Percentiles rank a stretch among this genome's conserved stretches.
phyloP scores from a whole-genome alignment of 345 rosid genomes.

The Ceriops tagal region DNA sequence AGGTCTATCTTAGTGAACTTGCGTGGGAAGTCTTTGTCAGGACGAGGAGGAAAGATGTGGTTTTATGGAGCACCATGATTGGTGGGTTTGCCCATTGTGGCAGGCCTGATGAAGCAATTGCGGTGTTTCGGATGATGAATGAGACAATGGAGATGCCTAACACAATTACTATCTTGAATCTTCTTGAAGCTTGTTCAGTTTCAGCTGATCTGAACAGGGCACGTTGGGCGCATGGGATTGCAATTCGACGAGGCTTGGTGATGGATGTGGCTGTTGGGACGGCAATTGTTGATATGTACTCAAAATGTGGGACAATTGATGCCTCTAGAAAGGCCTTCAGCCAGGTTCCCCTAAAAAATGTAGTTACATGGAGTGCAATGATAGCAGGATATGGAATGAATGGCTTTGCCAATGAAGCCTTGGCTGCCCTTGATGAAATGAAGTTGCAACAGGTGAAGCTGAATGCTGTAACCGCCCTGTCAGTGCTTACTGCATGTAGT shows the following conservation, averaged over 20 bases:
- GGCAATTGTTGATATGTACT: conserved; percentile 61
- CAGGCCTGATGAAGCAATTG: conserved; percentile 49
- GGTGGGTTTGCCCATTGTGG: conserved; percentile 51
- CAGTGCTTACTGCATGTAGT: conserved; percentile 65
- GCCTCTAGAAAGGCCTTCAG: conserved; percentile 53
- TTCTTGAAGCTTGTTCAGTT: conserved; percentile 63
- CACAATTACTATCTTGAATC: conserved; percentile 41
- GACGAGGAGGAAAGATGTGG: conserved; percentile 41
- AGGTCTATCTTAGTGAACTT: conserved; percentile 38
- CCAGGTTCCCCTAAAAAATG: conserved; percentile 40
- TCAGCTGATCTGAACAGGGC: conserved; percentile 51
- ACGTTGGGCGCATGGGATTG: conserved; percentile 68
- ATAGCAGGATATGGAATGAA: conserved; percentile 65
- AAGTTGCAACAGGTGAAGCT: conserved; percentile 44
- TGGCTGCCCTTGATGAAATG: conserved; percentile 49
- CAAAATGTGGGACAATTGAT: conserved; percentile 54
- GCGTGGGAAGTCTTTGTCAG: conserved; percentile 43
- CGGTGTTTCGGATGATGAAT: conserved; percentile 48
- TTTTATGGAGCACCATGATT: conserved; percentile 71
- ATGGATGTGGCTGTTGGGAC: conserved; percentile 51
- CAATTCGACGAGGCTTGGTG: conserved; percentile 54
- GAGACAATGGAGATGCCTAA: conserved; percentile 37
- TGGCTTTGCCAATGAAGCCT: conserved; percentile 54
- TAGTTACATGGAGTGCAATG: conserved; percentile 68
- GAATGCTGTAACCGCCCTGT: conserved; percentile 51